These are phyloP conservation scores for Ulota crispa DNA, from an alignment of 225 moss, liverwort and hornwort species.

Conservation along the genomic window DNA sequence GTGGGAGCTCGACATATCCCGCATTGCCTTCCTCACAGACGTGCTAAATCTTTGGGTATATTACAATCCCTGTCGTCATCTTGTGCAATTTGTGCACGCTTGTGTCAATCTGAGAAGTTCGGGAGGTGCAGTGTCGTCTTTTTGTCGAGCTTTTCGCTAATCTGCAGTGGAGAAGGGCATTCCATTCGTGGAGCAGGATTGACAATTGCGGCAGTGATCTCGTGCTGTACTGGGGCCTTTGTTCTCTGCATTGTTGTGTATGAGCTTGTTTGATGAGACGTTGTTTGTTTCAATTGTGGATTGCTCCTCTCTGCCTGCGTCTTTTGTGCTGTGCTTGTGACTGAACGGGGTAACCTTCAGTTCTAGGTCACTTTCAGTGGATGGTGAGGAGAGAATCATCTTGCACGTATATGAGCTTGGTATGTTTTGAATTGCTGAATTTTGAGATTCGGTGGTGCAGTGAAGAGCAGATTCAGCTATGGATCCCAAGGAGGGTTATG, in stretches of 20 bases:
- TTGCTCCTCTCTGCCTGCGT: background rate
- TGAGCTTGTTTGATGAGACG: background rate
- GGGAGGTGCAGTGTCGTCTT: background rate
- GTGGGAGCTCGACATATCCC: background rate
- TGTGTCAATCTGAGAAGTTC: background rate
- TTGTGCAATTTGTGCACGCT: background rate
- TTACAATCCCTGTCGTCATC: background rate
- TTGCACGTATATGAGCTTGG: background rate
- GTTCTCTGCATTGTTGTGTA: background rate
- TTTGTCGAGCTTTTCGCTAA: background rate
- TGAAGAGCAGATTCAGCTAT: slow-evolving; percentile 1
- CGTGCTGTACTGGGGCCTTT: background rate
- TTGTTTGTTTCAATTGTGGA: background rate
- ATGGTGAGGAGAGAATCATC: background rate
- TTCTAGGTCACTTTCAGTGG: background rate
- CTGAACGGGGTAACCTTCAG: too few relatives aligned
- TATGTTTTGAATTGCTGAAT: background rate
- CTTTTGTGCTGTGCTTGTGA: slow-evolving; percentile 1
- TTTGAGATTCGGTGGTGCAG: background rate
- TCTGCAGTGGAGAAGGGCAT: background rate
- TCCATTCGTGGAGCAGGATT: background rate
- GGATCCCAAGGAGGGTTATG: slow-evolving; percentile 43
- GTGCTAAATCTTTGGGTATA: background rate
- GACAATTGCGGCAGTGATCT: background rate
- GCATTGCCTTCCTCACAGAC: background rate